Conservation (phyloP, 2,329 filamentous ascomycete species). For the Cytospora paraplurivora region DNA sequence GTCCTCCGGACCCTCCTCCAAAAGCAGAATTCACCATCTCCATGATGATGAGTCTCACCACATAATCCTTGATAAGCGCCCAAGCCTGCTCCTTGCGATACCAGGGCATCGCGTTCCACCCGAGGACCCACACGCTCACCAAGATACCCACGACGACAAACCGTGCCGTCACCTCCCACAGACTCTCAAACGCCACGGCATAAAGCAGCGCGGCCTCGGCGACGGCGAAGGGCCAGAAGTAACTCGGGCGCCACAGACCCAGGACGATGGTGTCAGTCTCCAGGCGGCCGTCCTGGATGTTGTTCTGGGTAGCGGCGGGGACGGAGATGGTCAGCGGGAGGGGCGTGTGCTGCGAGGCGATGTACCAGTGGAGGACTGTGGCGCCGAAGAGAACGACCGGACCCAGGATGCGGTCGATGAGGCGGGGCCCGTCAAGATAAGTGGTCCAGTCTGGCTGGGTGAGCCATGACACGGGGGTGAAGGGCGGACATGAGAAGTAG, state of each 20-base stretch:
- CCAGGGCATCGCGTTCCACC: slow-evolving; percentile 27
- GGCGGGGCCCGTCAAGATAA: slow-evolving; percentile 21
- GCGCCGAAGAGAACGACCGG: slow-evolving; percentile 24
- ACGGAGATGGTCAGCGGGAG: slow-evolving; percentile 26
- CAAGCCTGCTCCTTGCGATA: slow-evolving; percentile 27
- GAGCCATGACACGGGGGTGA: slow-evolving; percentile 27
- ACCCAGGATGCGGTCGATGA: slow-evolving; percentile 25
- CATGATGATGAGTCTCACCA: slow-evolving; percentile 24
- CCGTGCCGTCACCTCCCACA: slow-evolving; percentile 4
- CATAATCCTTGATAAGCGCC: slow-evolving; percentile 27
- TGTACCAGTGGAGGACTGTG: slow-evolving; percentile 27
- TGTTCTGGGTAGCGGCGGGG: slow-evolving; percentile 15
- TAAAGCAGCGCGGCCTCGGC: slow-evolving; percentile 24
- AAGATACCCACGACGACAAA: slow-evolving; percentile 9
- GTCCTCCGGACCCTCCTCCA: slow-evolving; percentile 19
- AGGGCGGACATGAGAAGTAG: slow-evolving; percentile 2
- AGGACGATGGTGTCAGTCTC: slow-evolving; percentile 8
- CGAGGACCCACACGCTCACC: slow-evolving; percentile 20
- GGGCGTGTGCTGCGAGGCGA: slow-evolving; percentile 16
- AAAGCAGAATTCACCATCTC: slow-evolving; percentile 27
- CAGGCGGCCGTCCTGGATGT: slow-evolving; percentile 1
- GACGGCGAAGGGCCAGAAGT: slow-evolving; percentile 23
- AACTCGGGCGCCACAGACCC: slow-evolving; percentile 24
- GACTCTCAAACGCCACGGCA: slow-evolving; percentile 5
- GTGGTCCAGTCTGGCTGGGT: slow-evolving; percentile 25